Evolutionary conservation across 2,329 filamentous ascomycete genomes (phyloP).

Genomic region (Talaromyces amestolkiae): DNA sequence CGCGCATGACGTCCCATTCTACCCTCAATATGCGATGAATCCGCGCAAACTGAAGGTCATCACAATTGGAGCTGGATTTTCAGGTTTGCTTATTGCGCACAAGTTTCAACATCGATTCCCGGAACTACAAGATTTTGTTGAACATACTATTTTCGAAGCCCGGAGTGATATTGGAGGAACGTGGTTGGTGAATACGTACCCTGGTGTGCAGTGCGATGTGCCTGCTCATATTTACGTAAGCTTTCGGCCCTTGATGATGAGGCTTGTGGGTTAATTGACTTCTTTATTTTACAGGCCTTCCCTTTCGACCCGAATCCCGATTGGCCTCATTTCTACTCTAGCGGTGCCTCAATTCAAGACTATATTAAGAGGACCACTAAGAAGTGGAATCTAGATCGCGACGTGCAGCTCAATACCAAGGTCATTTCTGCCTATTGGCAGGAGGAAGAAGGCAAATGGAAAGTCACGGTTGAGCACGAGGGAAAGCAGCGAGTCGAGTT

Average conservation of each 20-base stretch:
- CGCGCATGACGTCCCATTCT: not conserved
- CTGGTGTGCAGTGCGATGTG: constrained; percentile 10
- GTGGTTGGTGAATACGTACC: constrained; percentile 13
- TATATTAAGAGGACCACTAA: constrained; percentile 28
- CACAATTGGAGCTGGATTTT: constrained; percentile 10
- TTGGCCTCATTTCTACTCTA: constrained; percentile 26
- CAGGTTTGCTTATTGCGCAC: constrained; percentile 9
- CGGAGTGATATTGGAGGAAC: constrained; percentile 6
- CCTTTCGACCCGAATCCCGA: constrained; percentile 14
- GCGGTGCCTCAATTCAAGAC: constrained; percentile 26
- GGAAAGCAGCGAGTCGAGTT: constrained; percentile 20
- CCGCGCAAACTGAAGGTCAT: constrained; percentile 3
- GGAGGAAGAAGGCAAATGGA: constrained; percentile 29
- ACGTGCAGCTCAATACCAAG: constrained; percentile 27
- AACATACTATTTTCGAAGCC: constrained; percentile 8
- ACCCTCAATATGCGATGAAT: not conserved
- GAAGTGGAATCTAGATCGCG: constrained; percentile 27
- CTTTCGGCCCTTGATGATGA: not conserved
- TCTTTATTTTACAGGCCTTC: not conserved
- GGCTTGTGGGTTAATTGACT: not conserved
- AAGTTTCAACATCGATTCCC: constrained; percentile 12
- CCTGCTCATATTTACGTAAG: constrained; percentile 7
- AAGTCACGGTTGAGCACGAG: constrained; percentile 24
- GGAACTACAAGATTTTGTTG: constrained; percentile 8
- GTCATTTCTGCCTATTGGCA: constrained; percentile 31